Evolutionary conservation across 768 basidiomycete genomes (phyloP).

Genomic region (Xerocomellus intermedius): DNA sequence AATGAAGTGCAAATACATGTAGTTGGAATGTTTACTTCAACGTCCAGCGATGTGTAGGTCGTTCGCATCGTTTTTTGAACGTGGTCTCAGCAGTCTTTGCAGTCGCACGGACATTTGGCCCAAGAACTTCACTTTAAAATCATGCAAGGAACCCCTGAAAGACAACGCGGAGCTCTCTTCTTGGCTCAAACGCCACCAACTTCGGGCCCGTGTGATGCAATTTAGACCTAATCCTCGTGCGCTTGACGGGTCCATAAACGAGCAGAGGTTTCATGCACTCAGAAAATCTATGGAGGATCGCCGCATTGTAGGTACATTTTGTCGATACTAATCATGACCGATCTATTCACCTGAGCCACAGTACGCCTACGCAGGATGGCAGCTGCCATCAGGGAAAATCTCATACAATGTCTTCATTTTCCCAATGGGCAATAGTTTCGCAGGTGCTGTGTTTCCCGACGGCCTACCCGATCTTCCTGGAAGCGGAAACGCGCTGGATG

Average conservation of each 20-base stretch:
- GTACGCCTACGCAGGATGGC: constrained; percentile 56
- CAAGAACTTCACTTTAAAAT: constrained; percentile 36
- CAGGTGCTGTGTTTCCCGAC: constrained; percentile 51
- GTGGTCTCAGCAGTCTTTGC: constrained; percentile 4
- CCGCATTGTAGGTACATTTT: constrained; percentile 42
- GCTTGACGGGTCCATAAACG: constrained; percentile 41
- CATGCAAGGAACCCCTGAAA: constrained; percentile 42
- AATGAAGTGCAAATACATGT: constrained; percentile 41
- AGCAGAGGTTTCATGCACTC: constrained; percentile 42
- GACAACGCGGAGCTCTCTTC: constrained; percentile 38
- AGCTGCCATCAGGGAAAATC: constrained; percentile 39
- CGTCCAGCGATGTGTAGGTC: constrained; percentile 36
- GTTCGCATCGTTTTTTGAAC: not conserved
- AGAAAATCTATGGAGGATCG: constrained; percentile 41
- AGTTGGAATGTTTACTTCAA: constrained; percentile 22
- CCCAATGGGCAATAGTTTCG: constrained; percentile 34
- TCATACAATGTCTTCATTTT: constrained; percentile 51
- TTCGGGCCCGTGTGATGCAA: constrained; percentile 38
- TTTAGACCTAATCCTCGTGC: constrained; percentile 36
- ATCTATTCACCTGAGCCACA: constrained; percentile 20
- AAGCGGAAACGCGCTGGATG: constrained; percentile 15
- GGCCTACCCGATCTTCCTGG: constrained; percentile 47
- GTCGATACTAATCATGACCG: not conserved
- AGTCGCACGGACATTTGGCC: constrained; percentile 62
- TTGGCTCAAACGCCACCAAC: constrained; percentile 47